These are phyloP conservation scores for Tylopilus plumbeoviolaceoides DNA, from an alignment of 768 basidiomycete genomes.

Conservation along the genomic window DNA sequence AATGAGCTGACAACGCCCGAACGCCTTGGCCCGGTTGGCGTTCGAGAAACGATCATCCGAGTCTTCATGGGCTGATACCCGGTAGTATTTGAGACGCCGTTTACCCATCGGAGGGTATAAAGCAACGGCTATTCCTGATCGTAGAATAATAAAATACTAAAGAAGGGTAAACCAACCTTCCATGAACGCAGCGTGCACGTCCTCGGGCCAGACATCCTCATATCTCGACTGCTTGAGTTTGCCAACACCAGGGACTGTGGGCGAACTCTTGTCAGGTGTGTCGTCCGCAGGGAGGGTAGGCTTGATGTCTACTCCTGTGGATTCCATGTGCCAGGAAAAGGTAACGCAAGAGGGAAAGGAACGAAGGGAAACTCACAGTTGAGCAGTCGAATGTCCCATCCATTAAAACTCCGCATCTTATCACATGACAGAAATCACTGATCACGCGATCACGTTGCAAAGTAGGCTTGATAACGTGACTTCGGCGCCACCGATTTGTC, in stretches of 20 bases:
- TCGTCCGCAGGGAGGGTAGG: conserved; percentile 9
- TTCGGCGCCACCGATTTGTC: not conserved
- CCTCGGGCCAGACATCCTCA: conserved; percentile 33
- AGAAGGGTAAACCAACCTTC: conserved; percentile 24
- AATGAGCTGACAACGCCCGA: conserved; percentile 39
- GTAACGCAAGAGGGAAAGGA: conserved; percentile 9
- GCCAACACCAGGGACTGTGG: not conserved
- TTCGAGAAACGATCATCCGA: conserved; percentile 8
- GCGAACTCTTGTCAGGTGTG: not conserved
- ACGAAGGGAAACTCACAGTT: not conserved
- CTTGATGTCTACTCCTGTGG: conserved; percentile 13
- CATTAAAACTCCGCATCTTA: conserved; percentile 22
- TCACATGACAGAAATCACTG: conserved; percentile 29
- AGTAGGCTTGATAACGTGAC: conserved; percentile 2
- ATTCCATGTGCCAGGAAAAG: conserved; percentile 20
- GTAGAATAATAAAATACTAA: conserved; percentile 1
- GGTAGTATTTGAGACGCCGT: conserved; percentile 33
- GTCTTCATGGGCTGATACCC: conserved; percentile 16
- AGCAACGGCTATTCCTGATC: conserved; percentile 21
- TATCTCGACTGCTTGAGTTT: conserved; percentile 31
- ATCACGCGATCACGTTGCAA: conserved; percentile 28
- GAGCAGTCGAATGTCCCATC: conserved; percentile 12
- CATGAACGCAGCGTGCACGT: conserved; percentile 35
- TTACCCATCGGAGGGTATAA: conserved; percentile 36
- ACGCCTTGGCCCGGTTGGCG: conserved; percentile 23